These are phyloP conservation scores for Nothophaeocryptopus gaeumannii DNA, from an alignment of 2,329 filamentous ascomycete genomes.

Conservation along the genomic window DNA sequence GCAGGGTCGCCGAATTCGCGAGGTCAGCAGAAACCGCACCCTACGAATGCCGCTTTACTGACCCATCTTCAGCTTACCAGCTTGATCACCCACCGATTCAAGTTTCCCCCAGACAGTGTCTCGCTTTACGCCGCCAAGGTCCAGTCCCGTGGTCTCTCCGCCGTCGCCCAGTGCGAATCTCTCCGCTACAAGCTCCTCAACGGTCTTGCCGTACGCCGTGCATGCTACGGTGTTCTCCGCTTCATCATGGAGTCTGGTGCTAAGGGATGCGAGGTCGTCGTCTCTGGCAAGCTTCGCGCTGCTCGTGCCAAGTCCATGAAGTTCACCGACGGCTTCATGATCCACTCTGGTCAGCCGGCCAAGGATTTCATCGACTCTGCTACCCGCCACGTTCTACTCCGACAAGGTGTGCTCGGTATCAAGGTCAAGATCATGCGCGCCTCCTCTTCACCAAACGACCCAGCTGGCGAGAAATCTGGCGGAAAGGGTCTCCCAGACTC, in stretches of 20 bases:
- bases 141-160: constrained; percentile 99
- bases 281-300: constrained; percentile 97
- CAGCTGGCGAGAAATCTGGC: constrained; percentile 97
- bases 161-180: constrained; percentile 99
- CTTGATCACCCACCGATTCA: constrained; percentile 99
- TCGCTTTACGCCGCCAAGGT: constrained; percentile 99
- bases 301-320: constrained; percentile 99
- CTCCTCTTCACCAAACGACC: constrained; percentile 64
- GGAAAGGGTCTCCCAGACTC: constrained; percentile 97
- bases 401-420: constrained; percentile 99
- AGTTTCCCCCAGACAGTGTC: constrained; percentile 99
- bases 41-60: constrained; percentile 1
- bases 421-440: constrained; percentile 99
- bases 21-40: constrained; percentile 41
- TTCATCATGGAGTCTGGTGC: constrained; percentile 99
- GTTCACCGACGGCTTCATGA: constrained; percentile 99
- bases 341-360: constrained; percentile 99
- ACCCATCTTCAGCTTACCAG: constrained; percentile 69
- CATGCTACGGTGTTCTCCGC: constrained; percentile 96
- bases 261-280: constrained; percentile 99
- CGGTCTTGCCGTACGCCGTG: constrained; percentile 95
- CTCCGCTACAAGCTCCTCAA: constrained; percentile 99
- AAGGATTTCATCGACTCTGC: constrained; percentile 99
- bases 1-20: constrained; percentile 99
- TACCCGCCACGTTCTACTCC: constrained; percentile 98